phyloP scores from a whole-genome alignment of 164 flowering plant species.

The Stephania japonica region DNA sequence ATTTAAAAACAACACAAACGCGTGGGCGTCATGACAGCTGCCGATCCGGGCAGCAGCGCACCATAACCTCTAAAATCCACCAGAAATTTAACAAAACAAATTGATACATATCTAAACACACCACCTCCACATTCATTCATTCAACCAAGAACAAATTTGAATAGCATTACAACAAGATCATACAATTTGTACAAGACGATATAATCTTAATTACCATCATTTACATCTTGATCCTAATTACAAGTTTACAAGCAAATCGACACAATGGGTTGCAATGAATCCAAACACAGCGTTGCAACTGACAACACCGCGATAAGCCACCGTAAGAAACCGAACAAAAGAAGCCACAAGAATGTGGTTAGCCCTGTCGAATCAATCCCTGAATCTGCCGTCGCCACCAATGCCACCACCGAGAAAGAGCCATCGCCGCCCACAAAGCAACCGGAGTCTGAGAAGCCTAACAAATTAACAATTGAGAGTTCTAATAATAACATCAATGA shows the following conservation, averaged over 20 bases:
- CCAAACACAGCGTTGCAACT: conserved; percentile 17
- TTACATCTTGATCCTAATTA: not conserved
- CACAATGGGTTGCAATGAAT: conserved; percentile 20
- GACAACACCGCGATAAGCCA: conserved; percentile 6
- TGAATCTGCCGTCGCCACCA: not conserved
- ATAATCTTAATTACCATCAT: not conserved
- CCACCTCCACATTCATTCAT: not conserved
- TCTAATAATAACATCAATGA: not conserved
- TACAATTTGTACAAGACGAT: no score
- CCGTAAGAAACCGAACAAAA: conserved; percentile 4
- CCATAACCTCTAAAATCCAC: not conserved
- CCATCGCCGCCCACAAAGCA: not conserved
- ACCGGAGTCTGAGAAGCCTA: not conserved
- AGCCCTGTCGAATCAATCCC: not conserved
- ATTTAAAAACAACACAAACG: no score
- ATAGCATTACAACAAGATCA: no score
- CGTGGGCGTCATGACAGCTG: no score
- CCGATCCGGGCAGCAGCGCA: no score
- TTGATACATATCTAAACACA: not conserved
- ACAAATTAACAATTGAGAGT: not conserved
- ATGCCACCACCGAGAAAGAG: not conserved
- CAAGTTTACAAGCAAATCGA: not conserved
- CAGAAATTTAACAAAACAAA: not conserved
- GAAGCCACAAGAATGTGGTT: not conserved
- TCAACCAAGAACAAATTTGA: not conserved